Conservation (phyloP, 2,329 filamentous ascomycete species). For the Fusarium camptoceras region DNA sequence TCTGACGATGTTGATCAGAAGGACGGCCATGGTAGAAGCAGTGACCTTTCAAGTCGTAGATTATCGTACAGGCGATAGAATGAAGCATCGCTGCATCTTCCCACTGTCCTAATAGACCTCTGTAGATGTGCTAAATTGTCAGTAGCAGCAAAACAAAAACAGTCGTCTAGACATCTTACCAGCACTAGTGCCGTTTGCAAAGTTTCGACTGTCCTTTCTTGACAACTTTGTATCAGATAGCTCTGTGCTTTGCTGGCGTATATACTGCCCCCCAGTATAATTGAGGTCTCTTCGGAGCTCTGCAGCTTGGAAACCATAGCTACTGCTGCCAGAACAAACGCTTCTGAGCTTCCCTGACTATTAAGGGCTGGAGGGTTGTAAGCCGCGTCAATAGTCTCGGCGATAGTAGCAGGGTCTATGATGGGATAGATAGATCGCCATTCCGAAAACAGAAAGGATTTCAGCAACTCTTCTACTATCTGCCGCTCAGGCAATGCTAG, state of each 20-base stretch:
- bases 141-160: accelerated
- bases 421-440: background rate
- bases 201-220: background rate
- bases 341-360: background rate
- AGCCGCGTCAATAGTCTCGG: background rate
- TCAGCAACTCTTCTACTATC: accelerated
- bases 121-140: background rate
- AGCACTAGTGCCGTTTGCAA: background rate
- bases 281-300: background rate
- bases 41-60: background rate
- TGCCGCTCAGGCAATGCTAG: background rate
- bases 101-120: background rate
- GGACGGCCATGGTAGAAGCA: accelerated
- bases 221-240: accelerated
- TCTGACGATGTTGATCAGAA: background rate
- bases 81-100: background rate
- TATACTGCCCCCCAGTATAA: accelerated
- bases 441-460: background rate
- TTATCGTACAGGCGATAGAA: background rate
- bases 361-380: background rate
- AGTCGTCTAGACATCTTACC: background rate
- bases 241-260: background rate
- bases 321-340: background rate
- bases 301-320: background rate
- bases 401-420: background rate